Evolutionary conservation across 345 rosid species (phyloP), one percentile per base, ranked within the genome.

Genomic region (Crucihimalaya himalaica): DNA sequence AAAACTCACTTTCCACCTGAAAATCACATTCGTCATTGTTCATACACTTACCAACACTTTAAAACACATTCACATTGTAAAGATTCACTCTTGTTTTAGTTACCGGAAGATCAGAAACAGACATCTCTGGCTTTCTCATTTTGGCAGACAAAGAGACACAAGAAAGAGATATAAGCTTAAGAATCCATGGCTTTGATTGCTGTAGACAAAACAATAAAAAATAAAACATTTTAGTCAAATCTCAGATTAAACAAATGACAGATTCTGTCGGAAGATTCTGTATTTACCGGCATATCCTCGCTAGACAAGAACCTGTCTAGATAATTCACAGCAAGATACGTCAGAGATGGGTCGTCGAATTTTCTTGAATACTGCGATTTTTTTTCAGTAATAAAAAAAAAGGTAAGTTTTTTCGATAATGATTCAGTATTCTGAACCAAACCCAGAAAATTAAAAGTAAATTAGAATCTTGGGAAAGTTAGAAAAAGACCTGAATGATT

Each of bases 241-340:
- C 43, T 35, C 34, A 60, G 60, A 46, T 64, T 62, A 72, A 53
- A 43, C 47, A 65, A 50, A 65, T 0, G 18, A 31, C 57, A 51
- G 68, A 51, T 66, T 75, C 69, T 69, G 63, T 55, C 42, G 52
- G 51, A 63, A 51, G 68, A 51, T 66, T 68, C 74, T 69, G 63
- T 55, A 35, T 23, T 79, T 87, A 92, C 97, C 84, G 61, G 86
- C 47, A 81, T 79, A 67, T 56, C 84, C 79, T 84, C 89, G 74
- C 71, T 80, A 5, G 92, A 87, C 53, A 92, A 55, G 82, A 88
- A 89, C 68, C 98, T 85, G 79, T 92, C 98, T 32, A 92, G 81
- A 77, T 92, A 92, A 78, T 89, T 92, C 19, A 84, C 81, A 10
- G 96, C 94, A 40, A 92, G 93, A 78, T 88, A 92, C 43, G 88